Conservation (phyloP, 768 basidiomycete species). For the Flagelloscypha sp. region DNA sequence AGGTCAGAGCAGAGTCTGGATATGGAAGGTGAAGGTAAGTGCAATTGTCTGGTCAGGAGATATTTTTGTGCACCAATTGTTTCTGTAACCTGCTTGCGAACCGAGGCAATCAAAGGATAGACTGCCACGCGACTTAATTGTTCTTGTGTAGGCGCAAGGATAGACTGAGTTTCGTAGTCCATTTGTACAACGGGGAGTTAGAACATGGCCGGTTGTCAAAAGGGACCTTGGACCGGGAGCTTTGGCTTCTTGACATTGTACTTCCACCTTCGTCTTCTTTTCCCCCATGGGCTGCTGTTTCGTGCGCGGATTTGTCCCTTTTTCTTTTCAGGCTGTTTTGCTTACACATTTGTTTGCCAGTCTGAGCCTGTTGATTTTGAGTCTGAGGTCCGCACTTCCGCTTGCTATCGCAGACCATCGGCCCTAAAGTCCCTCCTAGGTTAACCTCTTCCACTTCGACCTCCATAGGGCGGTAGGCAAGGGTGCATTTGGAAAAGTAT, state of each 20-base stretch:
- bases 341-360: no score
- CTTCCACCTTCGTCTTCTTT: no score
- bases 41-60: no score
- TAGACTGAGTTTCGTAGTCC: slow-evolving; percentile 37
- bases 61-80: slow-evolving; percentile 34
- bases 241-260: no score
- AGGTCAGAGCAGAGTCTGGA: slow-evolving; percentile 66
- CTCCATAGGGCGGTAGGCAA: slow-evolving; percentile 93
- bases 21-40: background rate
- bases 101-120: slow-evolving; percentile 69
- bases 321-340: no score
- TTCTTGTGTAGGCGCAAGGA: slow-evolving; percentile 51
- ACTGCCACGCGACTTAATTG: slow-evolving; percentile 58
- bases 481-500: slow-evolving; percentile 96
- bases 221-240: no score
- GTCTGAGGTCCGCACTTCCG: slow-evolving; percentile 40
- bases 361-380: slow-evolving; percentile 82
- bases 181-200: slow-evolving; percentile 15
- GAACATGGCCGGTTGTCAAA: no score
- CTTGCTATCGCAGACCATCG: background rate
- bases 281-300: no score
- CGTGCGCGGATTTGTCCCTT: no score
- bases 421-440: no score
- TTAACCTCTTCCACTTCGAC: slow-evolving; percentile 93
- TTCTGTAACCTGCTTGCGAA: slow-evolving; percentile 42